These are phyloP conservation scores for Daldinia grandis DNA, from an alignment of 495 filamentous ascomycete species.

Conservation along the genomic window DNA sequence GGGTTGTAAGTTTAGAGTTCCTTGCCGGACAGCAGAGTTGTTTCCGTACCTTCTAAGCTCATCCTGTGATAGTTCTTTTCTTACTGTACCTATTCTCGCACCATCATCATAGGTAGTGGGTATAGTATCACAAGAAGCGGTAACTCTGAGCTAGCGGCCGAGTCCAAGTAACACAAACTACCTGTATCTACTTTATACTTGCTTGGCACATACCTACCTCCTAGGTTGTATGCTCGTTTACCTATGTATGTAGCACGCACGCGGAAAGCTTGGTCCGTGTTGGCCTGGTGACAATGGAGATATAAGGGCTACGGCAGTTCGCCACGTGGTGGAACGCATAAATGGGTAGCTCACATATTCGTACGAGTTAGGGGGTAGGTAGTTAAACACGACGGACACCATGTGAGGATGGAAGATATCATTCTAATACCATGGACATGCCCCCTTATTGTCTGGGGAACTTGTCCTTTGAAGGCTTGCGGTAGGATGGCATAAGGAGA, in stretches of 20 bases:
- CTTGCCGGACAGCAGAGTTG: too few relatives aligned
- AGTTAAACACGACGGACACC: not conserved
- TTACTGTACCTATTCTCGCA: not conserved
- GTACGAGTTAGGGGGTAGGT: not conserved
- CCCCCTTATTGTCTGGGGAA: not conserved
- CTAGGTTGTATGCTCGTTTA: not conserved
- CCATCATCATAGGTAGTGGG: not conserved
- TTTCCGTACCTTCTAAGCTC: too few relatives aligned
- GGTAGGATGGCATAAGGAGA: not conserved
- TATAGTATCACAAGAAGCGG: not conserved
- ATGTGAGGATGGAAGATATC: not conserved
- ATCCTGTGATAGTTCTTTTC: not conserved
- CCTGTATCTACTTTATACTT: not conserved
- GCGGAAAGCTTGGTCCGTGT: not conserved
- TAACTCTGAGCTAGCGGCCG: not conserved
- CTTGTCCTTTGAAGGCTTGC: not conserved
- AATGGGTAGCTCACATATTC: not conserved
- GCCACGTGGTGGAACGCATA: constrained; percentile 9
- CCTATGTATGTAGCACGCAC: not conserved
- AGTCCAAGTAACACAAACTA: not conserved
- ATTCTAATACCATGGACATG: not conserved
- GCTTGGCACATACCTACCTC: not conserved
- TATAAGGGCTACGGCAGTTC: constrained; percentile 12
- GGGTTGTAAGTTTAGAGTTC: too few relatives aligned
- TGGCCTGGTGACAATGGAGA: not conserved